Evolutionary conservation across 345 rosid genomes (phyloP).

Genomic region (Chamaenerion angustifolium): DNA sequence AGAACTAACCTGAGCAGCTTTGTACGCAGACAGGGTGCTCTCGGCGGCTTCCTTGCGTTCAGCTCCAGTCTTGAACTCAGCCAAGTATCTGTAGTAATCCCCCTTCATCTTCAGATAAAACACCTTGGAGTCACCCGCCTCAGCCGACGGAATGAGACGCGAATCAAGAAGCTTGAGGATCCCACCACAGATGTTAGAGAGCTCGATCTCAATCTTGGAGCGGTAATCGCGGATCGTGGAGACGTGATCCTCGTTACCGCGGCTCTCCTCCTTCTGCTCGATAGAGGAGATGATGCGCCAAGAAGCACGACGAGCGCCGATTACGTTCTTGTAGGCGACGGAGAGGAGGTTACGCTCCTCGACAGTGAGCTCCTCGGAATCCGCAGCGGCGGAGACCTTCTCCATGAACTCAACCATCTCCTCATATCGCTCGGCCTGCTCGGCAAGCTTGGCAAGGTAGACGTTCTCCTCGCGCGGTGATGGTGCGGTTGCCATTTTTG

Average conservation of each 20-base stretch:
- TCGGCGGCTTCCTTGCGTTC: constrained; percentile 84
- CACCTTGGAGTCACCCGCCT: constrained; percentile 64
- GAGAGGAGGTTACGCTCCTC: constrained; percentile 90
- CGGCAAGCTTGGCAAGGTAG: constrained; percentile 86
- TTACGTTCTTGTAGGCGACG: constrained; percentile 89
- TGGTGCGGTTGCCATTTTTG: constrained; percentile 14
- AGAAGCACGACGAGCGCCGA: constrained; percentile 81
- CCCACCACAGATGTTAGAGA: constrained; percentile 57
- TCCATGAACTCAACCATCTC: constrained; percentile 93
- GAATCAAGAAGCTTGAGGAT: constrained; percentile 71
- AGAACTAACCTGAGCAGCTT: constrained; percentile 63
- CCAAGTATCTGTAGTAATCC: constrained; percentile 71
- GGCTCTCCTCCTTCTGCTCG: constrained; percentile 80
- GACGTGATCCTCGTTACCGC: constrained; percentile 82
- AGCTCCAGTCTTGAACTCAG: constrained; percentile 66
- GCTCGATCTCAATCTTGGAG: constrained; percentile 62
- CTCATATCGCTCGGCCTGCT: constrained; percentile 87
- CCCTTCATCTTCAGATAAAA: constrained; percentile 88
- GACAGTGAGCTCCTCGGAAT: constrained; percentile 52
- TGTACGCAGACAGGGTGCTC: constrained; percentile 67
- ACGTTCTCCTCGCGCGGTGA: constrained; percentile 60
- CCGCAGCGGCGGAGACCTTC: constrained; percentile 44
- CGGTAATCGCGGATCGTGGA: constrained; percentile 64
- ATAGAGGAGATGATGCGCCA: constrained; percentile 84
- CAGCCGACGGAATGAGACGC: constrained; percentile 51